Percentiles rank a stretch among this genome's conserved stretches.
Conservation (phyloP, 139 green algal species). For the Coccomyxa sp. region DNA sequence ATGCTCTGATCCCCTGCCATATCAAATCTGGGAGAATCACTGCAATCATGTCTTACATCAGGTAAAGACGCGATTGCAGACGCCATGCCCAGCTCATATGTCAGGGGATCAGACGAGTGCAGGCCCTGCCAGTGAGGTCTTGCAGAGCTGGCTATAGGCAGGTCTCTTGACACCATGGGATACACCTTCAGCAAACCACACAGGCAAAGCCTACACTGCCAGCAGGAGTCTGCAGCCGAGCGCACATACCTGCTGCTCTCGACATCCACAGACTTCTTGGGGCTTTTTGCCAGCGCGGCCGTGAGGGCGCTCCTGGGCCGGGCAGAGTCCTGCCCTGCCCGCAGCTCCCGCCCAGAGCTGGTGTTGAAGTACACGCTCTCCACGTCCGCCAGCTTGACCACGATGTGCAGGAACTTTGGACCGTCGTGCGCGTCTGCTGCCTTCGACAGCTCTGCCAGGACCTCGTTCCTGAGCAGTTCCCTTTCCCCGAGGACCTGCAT, state of each 20-base stretch:
- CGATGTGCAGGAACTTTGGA: conserved; percentile 19
- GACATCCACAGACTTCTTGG: neutral
- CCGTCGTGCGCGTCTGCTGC: neutral
- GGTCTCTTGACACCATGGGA: no score
- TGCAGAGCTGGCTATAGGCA: no score
- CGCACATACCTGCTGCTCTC: neutral
- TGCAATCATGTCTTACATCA: no score
- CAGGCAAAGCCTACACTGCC: no score
- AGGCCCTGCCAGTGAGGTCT: no score
- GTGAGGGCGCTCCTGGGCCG: neutral
- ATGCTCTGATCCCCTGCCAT: no score
- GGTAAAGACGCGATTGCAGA: no score
- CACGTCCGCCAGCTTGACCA: conserved; percentile 18
- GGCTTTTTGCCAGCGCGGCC: neutral
- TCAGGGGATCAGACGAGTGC: no score
- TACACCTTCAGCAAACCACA: no score
- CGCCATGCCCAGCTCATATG: no score
- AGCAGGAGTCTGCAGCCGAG: no score
- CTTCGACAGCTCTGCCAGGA: conserved; percentile 13
- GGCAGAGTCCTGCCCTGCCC: neutral
- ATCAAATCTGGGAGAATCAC: no score
- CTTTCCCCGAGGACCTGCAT: conserved; percentile 23
- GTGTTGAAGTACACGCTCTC: conserved; percentile 15
- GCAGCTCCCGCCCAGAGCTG: neutral
- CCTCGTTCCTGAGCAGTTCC: conserved; percentile 21